Percentiles rank a stretch among this genome's conserved stretches.
These are phyloP conservation scores for Neospermospora avenae DNA, from an alignment of 2,329 filamentous ascomycete genomes.

Conservation along the genomic window DNA sequence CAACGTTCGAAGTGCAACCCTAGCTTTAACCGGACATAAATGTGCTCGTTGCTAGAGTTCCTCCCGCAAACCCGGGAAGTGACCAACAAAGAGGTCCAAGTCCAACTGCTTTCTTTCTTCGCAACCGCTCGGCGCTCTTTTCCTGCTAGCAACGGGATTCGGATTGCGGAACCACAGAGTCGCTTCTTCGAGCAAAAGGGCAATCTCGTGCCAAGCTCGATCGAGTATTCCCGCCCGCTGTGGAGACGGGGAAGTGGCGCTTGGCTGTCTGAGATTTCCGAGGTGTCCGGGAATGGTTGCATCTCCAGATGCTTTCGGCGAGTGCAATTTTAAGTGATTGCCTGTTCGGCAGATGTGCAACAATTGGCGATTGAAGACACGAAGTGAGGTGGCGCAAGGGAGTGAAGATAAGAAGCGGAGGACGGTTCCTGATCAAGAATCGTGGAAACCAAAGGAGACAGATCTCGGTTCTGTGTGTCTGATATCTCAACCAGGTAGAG, in stretches of 20 bases:
- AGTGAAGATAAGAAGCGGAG: neutral
- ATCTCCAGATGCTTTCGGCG: neutral
- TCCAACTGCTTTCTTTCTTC: neutral
- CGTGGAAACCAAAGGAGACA: neutral
- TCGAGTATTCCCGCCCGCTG: neutral
- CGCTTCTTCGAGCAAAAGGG: neutral
- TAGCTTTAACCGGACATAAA: no score
- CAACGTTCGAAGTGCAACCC: no score
- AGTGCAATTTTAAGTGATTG: neutral
- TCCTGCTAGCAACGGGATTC: no score
- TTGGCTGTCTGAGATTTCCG: conserved; percentile 2
- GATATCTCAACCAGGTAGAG: neutral
- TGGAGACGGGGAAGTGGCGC: neutral
- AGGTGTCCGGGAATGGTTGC: neutral
- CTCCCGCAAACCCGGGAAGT: no score
- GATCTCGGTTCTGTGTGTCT: neutral
- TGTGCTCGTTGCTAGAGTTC: no score
- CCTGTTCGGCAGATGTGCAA: no score
- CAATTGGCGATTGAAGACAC: neutral
- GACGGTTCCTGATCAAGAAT: neutral
- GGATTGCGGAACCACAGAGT: neutral
- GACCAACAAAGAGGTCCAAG: no score
- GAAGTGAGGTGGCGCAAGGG: neutral
- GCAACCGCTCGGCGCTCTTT: no score
- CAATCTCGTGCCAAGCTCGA: neutral